phyloP scores from a whole-genome alignment of 2,329 filamentous ascomycete genomes.

The Aspergillus sp. region DNA sequence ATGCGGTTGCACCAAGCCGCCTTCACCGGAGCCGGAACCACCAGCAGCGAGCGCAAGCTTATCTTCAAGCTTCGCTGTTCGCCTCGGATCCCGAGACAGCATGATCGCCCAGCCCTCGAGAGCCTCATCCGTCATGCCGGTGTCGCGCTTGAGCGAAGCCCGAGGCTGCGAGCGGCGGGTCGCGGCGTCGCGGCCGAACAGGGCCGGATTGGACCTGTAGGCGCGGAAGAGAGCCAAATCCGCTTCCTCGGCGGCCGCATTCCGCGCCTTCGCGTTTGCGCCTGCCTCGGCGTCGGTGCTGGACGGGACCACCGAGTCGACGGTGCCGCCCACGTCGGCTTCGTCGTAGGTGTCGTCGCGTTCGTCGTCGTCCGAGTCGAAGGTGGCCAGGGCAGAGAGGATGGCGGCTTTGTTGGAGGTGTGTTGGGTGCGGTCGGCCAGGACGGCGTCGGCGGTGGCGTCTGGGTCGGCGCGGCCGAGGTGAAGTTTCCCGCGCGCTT shows the following conservation, averaged over 20 bases:
- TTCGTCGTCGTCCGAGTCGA: constrained; percentile 92
- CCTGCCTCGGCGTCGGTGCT: constrained; percentile 37
- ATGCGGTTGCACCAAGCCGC: constrained; percentile 47
- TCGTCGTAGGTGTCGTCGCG: constrained; percentile 94
- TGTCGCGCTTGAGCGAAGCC: constrained; percentile 58
- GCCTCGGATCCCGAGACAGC: constrained; percentile 62
- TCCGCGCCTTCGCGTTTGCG: constrained; percentile 46
- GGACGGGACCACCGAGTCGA: constrained; percentile 48
- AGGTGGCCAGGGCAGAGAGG: constrained; percentile 73
- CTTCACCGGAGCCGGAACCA: constrained; percentile 17
- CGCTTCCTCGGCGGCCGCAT: constrained; percentile 29
- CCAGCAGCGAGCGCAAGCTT: constrained; percentile 59
- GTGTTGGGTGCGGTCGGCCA: constrained; percentile 51
- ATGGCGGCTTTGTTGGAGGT: constrained; percentile 76
- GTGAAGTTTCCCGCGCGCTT: constrained; percentile 50
- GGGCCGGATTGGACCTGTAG: constrained; percentile 54
- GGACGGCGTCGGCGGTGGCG: constrained; percentile 61
- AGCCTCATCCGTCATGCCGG: constrained; percentile 83
- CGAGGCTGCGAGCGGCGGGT: constrained; percentile 59
- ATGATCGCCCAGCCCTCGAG: constrained; percentile 93
- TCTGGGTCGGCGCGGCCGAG: constrained; percentile 60
- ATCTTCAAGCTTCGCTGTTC: constrained; percentile 59
- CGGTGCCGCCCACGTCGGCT: constrained; percentile 79
- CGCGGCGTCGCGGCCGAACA: constrained; percentile 63
- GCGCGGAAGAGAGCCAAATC: constrained; percentile 67